Conservation (phyloP, 768 basidiomycete species). For the Ramaria sp. region DNA sequence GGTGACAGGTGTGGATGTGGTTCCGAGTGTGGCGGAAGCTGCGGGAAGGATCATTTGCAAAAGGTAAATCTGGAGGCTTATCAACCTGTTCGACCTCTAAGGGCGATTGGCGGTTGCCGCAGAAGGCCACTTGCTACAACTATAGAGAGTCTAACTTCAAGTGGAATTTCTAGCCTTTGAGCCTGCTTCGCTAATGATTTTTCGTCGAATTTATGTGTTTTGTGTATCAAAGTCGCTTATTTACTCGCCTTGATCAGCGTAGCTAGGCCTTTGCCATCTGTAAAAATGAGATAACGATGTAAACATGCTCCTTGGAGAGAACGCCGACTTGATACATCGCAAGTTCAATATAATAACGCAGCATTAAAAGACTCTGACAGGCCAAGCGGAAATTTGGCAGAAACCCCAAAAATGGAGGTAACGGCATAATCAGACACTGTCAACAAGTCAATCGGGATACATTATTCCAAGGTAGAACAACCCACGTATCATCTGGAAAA, state of each 20-base stretch:
- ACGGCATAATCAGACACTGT: not conserved
- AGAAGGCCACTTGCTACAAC: not conserved
- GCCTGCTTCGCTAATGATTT: not conserved
- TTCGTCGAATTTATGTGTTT: no score
- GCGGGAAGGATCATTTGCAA: slow-evolving; percentile 11
- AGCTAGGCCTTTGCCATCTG: not conserved
- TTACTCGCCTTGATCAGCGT: no score
- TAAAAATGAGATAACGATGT: not conserved
- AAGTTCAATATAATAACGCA: not conserved
- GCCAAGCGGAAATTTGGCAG: not conserved
- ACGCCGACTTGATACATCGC: not conserved
- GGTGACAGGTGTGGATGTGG: slow-evolving; percentile 43
- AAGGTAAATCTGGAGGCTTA: no score
- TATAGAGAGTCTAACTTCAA: not conserved
- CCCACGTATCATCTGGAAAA: slow-evolving; percentile 50
- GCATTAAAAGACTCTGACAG: not conserved
- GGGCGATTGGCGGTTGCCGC: not conserved
- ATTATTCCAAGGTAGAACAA: slow-evolving; percentile 13
- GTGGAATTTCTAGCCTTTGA: not conserved
- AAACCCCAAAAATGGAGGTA: not conserved
- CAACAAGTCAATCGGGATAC: not conserved
- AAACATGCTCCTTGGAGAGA: not conserved
- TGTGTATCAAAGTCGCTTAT: no score
- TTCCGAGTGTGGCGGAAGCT: slow-evolving; percentile 45
- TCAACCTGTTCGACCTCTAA: no score